Base-by-base conservation (phyloP, 2,329 filamentous ascomycete species). In the Xylariales sp. region DNA sequence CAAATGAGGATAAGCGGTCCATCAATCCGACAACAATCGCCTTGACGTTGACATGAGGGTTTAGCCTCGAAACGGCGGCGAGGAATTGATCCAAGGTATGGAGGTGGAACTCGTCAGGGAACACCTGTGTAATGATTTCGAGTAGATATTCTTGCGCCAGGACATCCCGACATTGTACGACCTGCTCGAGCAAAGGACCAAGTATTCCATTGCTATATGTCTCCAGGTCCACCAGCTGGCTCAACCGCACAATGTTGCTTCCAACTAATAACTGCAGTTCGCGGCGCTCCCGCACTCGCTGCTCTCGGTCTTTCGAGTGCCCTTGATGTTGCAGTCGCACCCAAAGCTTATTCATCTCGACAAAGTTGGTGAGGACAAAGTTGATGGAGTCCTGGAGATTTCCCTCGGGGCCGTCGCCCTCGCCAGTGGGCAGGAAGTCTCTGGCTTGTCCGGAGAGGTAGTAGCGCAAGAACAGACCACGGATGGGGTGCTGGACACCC, bases 261-360 rank as follows among this genome's bases (percentile, higher is more conserved):
- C 93, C 93, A 2, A 98, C 93, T 7, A 98, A 75, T 44, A 98
- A 72, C 67, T 98, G 93, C 38, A 98, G 71, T 67, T 98, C 94
- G 61, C 94, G 90, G 52, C 93, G 77, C 67, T 98, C 93, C 55
- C 93, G 89, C 41, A 89, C 95, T 52, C 93, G 77, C 66, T 94
- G 84, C 47, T 98, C 93, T 37, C 93, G 76, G 64, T 98, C 93
- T 53, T 91, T 78, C 27, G 93, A 98, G 59, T 96, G 93, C 18
- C 93, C 93, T 60, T 98, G 93, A 62, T 98, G 93, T 61, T 98
- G 93, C 56, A 97, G 70, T 29, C 93, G 83, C 46, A 98, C 93
- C 93, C 93, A 98, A 23, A 98, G 75, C 74, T 98, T 98, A 69
- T 98, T 98, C 93, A 98, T 98, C 67, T 98, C 93, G 51, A 98